These are phyloP conservation scores for Picochlorum costavermella DNA, from an alignment of 139 green algal species.

Conservation along the genomic window DNA sequence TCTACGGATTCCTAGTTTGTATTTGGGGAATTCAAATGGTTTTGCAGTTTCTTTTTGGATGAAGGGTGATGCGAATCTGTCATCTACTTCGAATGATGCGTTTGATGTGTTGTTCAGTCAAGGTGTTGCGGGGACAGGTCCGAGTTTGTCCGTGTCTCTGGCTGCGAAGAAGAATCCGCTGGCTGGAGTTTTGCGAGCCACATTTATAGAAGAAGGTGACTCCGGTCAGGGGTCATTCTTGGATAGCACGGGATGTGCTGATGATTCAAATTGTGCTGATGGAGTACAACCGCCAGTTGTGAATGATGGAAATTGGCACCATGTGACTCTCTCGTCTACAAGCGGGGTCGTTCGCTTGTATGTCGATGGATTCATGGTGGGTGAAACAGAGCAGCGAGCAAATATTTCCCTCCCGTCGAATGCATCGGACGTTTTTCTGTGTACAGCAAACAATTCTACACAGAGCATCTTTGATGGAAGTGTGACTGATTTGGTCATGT, in stretches of 20 bases:
- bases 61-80: background rate
- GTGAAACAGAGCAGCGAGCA: background rate
- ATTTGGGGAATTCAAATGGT: conserved; percentile 14
- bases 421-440: too few species aligned
- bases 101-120: conserved; percentile 5
- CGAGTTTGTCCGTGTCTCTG: conserved; percentile 7
- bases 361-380: conserved; percentile 30
- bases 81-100: background rate
- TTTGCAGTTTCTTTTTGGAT: conserved; percentile 23
- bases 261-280: background rate
- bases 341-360: conserved; percentile 36
- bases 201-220: conserved; percentile 30
- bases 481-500: conserved; percentile 35
- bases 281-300: conserved; percentile 13
- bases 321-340: conserved; percentile 44
- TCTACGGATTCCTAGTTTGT: conserved; percentile 17
- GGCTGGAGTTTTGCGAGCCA: conserved; percentile 35
- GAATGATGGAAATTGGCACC: conserved; percentile 51
- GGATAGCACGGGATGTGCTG: conserved; percentile 34
- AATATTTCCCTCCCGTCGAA: background rate
- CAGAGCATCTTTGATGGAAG: conserved; percentile 24
- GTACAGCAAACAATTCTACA: background rate
- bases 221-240: conserved; percentile 12
- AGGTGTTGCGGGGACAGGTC: background rate
- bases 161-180: conserved; percentile 24